These are phyloP conservation scores for Blepharisma stoltei DNA, from an alignment of 73 alveolate species.

Conservation along the genomic window DNA sequence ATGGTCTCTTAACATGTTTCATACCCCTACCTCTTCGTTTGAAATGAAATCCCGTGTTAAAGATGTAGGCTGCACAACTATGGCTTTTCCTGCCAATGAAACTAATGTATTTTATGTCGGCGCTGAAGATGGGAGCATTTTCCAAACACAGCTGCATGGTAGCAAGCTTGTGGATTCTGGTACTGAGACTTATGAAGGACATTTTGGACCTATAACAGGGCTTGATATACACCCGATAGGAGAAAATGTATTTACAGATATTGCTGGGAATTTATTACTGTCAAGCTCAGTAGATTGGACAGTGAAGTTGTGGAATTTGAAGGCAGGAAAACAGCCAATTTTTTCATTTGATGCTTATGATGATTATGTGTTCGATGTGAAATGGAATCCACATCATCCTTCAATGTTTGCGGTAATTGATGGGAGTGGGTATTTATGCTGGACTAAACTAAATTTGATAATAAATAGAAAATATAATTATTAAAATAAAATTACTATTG, in stretches of 20 bases:
- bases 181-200: constrained; percentile 48
- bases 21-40: constrained; percentile 66
- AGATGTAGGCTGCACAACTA: constrained; percentile 45
- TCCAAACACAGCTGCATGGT: constrained; percentile 54
- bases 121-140: constrained; percentile 77
- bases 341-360: constrained; percentile 62
- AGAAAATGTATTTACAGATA: constrained; percentile 38
- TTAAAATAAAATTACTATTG: too few relatives aligned
- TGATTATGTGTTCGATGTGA: constrained; percentile 77
- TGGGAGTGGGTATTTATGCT: constrained; percentile 82
- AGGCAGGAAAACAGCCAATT: constrained; percentile 56
- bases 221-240: constrained; percentile 70
- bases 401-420: constrained; percentile 77
- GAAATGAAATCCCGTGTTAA: constrained; percentile 46
- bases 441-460: too few relatives aligned
- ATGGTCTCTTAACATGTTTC: constrained; percentile 80
- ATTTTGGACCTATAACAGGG: constrained; percentile 71
- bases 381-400: constrained; percentile 89
- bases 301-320: constrained; percentile 79
- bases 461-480: too few relatives aligned
- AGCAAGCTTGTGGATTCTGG: constrained; percentile 25
- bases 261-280: constrained; percentile 62
- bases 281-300: constrained; percentile 89
- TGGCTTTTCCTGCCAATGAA: constrained; percentile 62
- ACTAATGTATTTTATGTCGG: constrained; percentile 80